Evolutionary conservation across 2,329 filamentous ascomycete species (phyloP).

Genomic region (Ophiognomonia clavigignenti-juglandacearum): DNA sequence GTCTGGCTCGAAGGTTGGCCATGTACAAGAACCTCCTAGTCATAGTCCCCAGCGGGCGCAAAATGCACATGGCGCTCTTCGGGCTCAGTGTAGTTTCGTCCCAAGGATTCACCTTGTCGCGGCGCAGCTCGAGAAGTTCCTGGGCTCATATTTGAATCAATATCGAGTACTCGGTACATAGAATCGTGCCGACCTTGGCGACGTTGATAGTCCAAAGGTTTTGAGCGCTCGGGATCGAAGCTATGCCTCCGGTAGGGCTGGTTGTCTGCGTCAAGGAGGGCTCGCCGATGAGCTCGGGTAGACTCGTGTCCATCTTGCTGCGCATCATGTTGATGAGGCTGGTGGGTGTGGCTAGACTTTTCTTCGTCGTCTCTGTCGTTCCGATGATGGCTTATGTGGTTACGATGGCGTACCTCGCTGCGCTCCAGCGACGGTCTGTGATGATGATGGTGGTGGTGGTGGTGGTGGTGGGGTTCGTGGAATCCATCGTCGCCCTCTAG

Average conservation of each 20-base stretch:
- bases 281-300: too few species aligned
- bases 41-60: neutral
- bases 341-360: neutral
- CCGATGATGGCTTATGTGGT: too few species aligned
- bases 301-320: too few species aligned
- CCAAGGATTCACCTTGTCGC: neutral
- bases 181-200: neutral
- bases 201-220: neutral
- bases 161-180: neutral
- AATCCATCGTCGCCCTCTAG: neutral
- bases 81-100: neutral
- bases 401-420: too few species aligned
- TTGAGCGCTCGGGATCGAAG: neutral
- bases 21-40: neutral
- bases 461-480: neutral
- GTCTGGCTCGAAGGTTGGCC: too few species aligned
- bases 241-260: neutral
- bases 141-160: neutral
- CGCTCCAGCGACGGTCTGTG: too few species aligned
- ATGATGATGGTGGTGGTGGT: neutral
- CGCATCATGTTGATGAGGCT: neutral
- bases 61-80: neutral
- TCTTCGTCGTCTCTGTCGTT: neutral
- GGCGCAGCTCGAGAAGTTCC: neutral
- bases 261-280: neutral